Conservation (phyloP, 2,329 filamentous ascomycete genomes). For the Epicoccum sorghinum region DNA sequence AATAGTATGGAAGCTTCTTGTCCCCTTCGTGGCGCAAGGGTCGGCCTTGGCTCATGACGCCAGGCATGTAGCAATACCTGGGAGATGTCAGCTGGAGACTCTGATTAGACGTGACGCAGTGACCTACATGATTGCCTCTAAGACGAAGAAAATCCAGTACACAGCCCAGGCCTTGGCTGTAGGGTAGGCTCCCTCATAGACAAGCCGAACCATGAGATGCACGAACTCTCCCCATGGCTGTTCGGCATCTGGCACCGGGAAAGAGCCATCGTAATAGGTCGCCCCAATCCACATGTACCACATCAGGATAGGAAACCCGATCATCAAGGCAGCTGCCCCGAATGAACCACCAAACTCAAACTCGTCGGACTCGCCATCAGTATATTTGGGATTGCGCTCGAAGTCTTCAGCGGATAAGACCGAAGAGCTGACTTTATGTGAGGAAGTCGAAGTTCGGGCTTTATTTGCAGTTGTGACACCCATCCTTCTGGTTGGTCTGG, state of each 20-base stretch:
- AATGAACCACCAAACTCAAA: conserved; percentile 85
- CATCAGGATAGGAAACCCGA: conserved; percentile 88
- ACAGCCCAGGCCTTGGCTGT: conserved; percentile 82
- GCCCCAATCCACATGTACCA: conserved; percentile 99
- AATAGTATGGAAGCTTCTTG: conserved; percentile 90
- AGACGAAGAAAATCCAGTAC: conserved; percentile 69
- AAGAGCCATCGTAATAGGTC: conserved; percentile 83
- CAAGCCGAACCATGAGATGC: conserved; percentile 69
- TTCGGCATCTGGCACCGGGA: conserved; percentile 69
- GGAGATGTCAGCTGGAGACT: conserved; percentile 55
- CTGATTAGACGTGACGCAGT: conserved; percentile 76
- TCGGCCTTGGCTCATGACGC: conserved; percentile 85
- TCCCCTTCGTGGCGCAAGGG: conserved; percentile 80
- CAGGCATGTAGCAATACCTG: conserved; percentile 69
- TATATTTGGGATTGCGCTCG: conserved; percentile 5
- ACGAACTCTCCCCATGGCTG: conserved; percentile 74
- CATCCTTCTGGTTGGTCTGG: background rate
- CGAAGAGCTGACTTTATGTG: background rate
- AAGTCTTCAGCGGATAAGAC: background rate
- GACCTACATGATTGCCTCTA: conserved; percentile 13
- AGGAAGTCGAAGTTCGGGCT: background rate
- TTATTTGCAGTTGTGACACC: conserved; percentile 5
- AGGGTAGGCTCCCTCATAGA: conserved; percentile 84
- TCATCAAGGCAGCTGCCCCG: conserved; percentile 82
- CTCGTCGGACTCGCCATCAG: conserved; percentile 51